Conservation (phyloP, 768 basidiomycete species). For the Calocybe cyanea region DNA sequence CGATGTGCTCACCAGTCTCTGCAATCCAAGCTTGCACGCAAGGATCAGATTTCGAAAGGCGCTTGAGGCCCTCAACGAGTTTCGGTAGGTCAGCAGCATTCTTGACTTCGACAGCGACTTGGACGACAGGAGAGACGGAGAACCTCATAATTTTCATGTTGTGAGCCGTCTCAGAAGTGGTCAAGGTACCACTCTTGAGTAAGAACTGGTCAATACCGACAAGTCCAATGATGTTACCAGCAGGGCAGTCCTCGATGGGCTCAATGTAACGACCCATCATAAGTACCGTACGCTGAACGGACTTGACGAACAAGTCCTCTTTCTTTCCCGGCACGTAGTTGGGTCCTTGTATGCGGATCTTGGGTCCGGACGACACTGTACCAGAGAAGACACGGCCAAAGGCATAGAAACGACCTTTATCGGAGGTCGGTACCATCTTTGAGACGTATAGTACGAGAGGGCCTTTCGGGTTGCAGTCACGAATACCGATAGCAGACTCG, state of each 20-base stretch:
- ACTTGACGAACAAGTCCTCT: constrained; percentile 96
- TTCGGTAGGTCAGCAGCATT: constrained; percentile 99
- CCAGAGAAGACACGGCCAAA: constrained; percentile 99
- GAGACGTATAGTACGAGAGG: constrained; percentile 98
- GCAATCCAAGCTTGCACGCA: constrained; percentile 95
- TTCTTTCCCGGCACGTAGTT: constrained; percentile 99
- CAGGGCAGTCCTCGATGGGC: constrained; percentile 98
- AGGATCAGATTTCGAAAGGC: constrained; percentile 99
- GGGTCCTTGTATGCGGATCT: constrained; percentile 98
- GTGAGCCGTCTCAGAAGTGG: constrained; percentile 96
- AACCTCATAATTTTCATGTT: constrained; percentile 99
- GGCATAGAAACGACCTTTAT: constrained; percentile 99
- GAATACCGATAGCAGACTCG: constrained; percentile 97
- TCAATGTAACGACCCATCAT: constrained; percentile 99
- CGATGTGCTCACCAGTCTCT: constrained; percentile 96
- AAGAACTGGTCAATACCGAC: constrained; percentile 99
- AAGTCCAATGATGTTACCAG: constrained; percentile 98
- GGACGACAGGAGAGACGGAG: constrained; percentile 99
- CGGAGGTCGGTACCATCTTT: constrained; percentile 99
- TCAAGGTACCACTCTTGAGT: constrained; percentile 98
- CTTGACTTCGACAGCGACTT: constrained; percentile 99
- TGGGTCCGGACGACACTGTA: constrained; percentile 94
- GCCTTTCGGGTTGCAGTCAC: constrained; percentile 94
- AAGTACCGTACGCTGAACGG: constrained; percentile 96
- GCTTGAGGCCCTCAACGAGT: constrained; percentile 99